These are phyloP conservation scores for Quercus phellos DNA, from an alignment of 331 rosid genomes.

Conservation along the genomic window DNA sequence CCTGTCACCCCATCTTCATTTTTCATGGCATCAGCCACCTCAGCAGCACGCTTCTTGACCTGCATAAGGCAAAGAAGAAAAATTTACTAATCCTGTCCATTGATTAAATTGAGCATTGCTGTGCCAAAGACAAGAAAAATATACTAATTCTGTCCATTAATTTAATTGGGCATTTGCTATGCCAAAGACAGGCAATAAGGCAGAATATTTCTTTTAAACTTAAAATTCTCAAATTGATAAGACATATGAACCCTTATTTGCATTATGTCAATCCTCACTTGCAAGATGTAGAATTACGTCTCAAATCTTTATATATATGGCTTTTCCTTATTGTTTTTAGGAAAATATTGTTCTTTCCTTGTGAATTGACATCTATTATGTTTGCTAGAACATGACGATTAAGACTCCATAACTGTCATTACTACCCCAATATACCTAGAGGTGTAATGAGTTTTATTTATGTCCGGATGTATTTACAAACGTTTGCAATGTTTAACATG, in stretches of 20 bases:
- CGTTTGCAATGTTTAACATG: not conserved
- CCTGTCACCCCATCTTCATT: conserved; percentile 74
- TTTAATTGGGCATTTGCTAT: too few relatives aligned
- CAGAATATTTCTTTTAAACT: not conserved
- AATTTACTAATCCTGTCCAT: not conserved
- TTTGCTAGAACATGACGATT: not conserved
- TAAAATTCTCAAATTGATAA: not conserved
- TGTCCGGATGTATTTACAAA: too few relatives aligned
- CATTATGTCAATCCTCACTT: not conserved
- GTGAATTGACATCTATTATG: not conserved
- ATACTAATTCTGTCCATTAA: too few relatives aligned
- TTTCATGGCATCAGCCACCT: conserved; percentile 69
- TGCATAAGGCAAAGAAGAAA: conserved; percentile 25
- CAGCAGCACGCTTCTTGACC: conserved; percentile 62
- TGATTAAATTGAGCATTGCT: not conserved
- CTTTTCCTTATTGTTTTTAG: not conserved
- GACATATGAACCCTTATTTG: not conserved
- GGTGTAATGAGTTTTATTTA: too few relatives aligned
- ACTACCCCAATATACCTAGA: not conserved
- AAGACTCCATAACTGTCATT: not conserved
- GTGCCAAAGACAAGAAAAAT: not conserved
- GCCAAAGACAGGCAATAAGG: not conserved
- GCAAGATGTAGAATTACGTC: not conserved
- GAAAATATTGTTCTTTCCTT: not conserved
- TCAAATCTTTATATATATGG: not conserved